Evolutionary conservation across 2,329 filamentous ascomycete genomes (phyloP), one percentile per base, ranked within the genome.

Genomic region (Alternaria sp.): DNA sequence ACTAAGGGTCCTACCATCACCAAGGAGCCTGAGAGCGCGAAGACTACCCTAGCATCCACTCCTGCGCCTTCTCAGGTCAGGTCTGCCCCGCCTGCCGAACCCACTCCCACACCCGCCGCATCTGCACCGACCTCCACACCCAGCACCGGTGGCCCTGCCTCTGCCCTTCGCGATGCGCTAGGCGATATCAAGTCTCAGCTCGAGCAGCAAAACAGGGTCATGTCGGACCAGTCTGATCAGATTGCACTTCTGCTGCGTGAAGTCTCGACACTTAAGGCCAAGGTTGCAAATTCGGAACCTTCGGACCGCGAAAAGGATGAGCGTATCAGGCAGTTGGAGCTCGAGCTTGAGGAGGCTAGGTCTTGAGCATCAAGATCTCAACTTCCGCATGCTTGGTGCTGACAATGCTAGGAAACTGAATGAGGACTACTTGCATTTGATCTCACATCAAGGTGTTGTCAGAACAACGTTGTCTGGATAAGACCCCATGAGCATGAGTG

Each of bases 131-230:
- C 81, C 3, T 57, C 70, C 3, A 54, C 69, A n/a, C 74, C 79
- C 14, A 72, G 72, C 31, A 79, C 81, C 33, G 76, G 79, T 29
- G 73, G 76, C 13, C 80, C 82, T 2, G 80, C 83, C 2, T 83
- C 83, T 39, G 80, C 81, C 7, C 82, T 92, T 11, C 87, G 89
- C 69, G 81, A 86, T 29, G 87, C 89, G 5, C 84, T 97, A 41
- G 82, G 86, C 36, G 86, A 93, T 70, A 95, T 96, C 79, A 94
- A 91, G 79, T 81, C 85, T 54, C 80, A 95, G 68, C 82, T 97
- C 33, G 87, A 91, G 75, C 84, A 86, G 63, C 93, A 97, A 79
- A 91, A 86, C 56, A 87, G 86, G 80, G 87, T 92, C 65, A 91
- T 97, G 72, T 86, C 83, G 61, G 83, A 86, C n/a, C 90, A 97